These are phyloP conservation scores for Groenewaldozyma salmanticensis DNA, from an alignment of 805 yeast genomes.

Conservation along the genomic window DNA sequence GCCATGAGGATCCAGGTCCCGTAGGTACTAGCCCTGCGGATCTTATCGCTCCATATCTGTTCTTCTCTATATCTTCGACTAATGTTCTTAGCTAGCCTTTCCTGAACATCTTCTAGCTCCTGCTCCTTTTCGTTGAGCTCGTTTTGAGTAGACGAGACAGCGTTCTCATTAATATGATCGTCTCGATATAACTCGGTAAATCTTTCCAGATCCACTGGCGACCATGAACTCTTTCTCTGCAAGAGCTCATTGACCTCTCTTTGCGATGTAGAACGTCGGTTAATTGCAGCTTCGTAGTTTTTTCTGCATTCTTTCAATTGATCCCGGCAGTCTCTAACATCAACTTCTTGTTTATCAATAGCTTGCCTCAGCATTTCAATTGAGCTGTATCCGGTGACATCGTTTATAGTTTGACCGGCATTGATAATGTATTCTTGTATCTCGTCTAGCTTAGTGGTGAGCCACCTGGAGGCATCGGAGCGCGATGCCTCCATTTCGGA, in stretches of 20 bases:
- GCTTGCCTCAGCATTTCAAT: constrained; percentile 61
- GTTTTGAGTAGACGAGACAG: constrained; percentile 43
- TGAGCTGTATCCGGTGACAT: constrained; percentile 81
- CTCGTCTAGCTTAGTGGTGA: constrained; percentile 23
- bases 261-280: constrained; percentile 59
- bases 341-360: constrained; percentile 47
- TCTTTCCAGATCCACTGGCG: constrained; percentile 63
- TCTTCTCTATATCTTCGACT: constrained; percentile 90
- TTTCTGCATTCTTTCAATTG: constrained; percentile 41
- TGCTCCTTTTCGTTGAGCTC: constrained; percentile 46
- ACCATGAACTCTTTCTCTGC: constrained; percentile 80
- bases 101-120: constrained; percentile 58
- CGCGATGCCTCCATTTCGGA: constrained; percentile 21
- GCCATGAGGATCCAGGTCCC: constrained; percentile 91
- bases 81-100: constrained; percentile 63
- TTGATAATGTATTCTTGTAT: constrained; percentile 27
- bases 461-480: constrained; percentile 18
- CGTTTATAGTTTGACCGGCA: constrained; percentile 57
- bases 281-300: constrained; percentile 50
- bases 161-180: constrained; percentile 64
- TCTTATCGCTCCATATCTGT: constrained; percentile 96
- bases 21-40: constrained; percentile 90
- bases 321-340: constrained; percentile 39
- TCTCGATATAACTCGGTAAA: constrained; percentile 74
- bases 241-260: constrained; percentile 77